phyloP scores from a whole-genome alignment of 108 stramenopile species.

The Epithemia pelagica region DNA sequence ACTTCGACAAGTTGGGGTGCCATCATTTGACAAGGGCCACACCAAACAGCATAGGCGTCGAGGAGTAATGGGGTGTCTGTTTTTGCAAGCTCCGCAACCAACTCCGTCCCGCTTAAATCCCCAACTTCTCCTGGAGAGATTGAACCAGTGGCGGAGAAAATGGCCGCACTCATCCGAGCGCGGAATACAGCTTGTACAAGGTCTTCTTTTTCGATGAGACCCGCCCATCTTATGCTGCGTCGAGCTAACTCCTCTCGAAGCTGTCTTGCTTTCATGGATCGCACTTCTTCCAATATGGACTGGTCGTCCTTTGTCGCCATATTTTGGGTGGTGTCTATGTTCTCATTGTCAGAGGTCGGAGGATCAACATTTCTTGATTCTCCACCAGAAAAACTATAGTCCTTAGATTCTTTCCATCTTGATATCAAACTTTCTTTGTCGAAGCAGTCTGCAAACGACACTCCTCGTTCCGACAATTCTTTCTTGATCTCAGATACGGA shows the following conservation, averaged over 20 bases:
- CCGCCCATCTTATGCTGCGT: slow-evolving; percentile 60
- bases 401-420: slow-evolving; percentile 45
- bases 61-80: slow-evolving; percentile 53
- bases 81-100: slow-evolving; percentile 43
- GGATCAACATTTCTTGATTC: not conserved
- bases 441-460: slow-evolving; percentile 58
- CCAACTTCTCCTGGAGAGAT: slow-evolving; percentile 47
- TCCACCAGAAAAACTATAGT: slow-evolving; percentile 5
- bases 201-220: slow-evolving; percentile 69
- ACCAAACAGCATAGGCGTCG: slow-evolving; percentile 87
- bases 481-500: slow-evolving; percentile 32
- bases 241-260: slow-evolving; percentile 51
- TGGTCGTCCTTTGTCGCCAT: not conserved
- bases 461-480: slow-evolving; percentile 37
- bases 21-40: slow-evolving; percentile 84
- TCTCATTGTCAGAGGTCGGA: not conserved
- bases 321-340: slow-evolving; percentile 3
- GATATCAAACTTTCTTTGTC: slow-evolving; percentile 54
- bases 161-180: slow-evolving; percentile 36
- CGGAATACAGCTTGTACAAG: slow-evolving; percentile 58
- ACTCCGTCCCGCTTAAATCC: slow-evolving; percentile 42
- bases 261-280: slow-evolving; percentile 40
- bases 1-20: slow-evolving; percentile 57
- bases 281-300: slow-evolving; percentile 38
- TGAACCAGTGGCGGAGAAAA: slow-evolving; percentile 53